Evolutionary conservation across 352 stramenopile species (phyloP), one percentile per base, ranked within the genome.

Genomic region (Pythium rhizo-oryzae): DNA sequence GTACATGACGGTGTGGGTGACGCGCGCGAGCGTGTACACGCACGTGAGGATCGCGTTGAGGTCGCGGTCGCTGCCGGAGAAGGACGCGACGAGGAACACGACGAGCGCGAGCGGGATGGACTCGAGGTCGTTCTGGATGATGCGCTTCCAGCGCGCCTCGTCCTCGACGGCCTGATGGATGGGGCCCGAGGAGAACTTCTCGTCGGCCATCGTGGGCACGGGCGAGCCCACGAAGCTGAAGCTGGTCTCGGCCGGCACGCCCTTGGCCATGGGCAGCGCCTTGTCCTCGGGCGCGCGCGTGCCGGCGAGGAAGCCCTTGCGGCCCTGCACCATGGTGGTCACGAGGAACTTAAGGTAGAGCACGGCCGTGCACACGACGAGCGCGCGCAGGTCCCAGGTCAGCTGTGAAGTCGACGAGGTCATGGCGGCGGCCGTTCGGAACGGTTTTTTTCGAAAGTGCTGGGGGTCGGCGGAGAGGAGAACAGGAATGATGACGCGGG

Each of bases 301-400:
- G 61, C 82, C 82, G 23, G 79, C 76, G 18, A 51, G 69, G 57
- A 91, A 91, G 21, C 71, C 75, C 59, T 72, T 75, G 52, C 76
- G 65, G 28, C 70, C 79, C 23, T 89, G 81, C 23, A 83, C 67
- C 62, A 85, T 82, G 33, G 77, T 78, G 15, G 78, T 78, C 8
- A 41, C 65, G 57, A 90, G 50, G 70, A 87, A 87, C 77, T 90
- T 90, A 78, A 82, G 51, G 67, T 90, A 91, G 47, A 90, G 75
- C 56, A 79, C 65, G 7, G 66, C 65, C 7, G 72, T 71, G 49
- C 77, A 81, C 12, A 76, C 19, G 13, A 62, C 60, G 19, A 80
- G 59, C 21, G 33, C 49, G 19, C 44, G 54, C 11, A 70, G 24
- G 46, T 68, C 61, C 51, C 51, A 62, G n/a, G 51, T 25, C 13